Evolutionary conservation across 768 basidiomycete genomes (phyloP).

Genomic region (Suillus fuscotomentosus): DNA sequence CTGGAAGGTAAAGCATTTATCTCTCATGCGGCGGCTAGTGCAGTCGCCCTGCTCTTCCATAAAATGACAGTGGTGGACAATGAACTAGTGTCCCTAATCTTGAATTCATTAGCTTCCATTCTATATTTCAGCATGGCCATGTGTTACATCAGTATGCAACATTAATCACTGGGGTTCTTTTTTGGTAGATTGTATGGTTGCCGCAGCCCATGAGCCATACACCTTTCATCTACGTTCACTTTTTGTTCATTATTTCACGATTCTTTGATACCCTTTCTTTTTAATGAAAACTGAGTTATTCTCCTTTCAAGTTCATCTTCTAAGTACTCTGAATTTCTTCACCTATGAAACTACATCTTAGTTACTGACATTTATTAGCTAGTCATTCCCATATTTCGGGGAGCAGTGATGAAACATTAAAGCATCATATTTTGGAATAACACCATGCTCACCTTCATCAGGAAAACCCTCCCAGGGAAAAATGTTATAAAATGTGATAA

Average conservation of each 20-base stretch:
- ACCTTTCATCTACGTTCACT: neutral
- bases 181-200: neutral
- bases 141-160: neutral
- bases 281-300: neutral
- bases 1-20: neutral
- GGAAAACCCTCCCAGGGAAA: too few relatives aligned
- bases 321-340: neutral
- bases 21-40: neutral
- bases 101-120: neutral
- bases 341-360: neutral
- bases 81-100: neutral
- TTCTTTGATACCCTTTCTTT: neutral
- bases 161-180: neutral
- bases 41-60: neutral
- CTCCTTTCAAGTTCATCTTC: neutral
- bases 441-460: neutral
- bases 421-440: neutral
- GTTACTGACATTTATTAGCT: neutral
- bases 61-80: neutral
- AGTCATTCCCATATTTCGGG: neutral
- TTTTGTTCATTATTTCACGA: neutral
- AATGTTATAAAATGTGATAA: too few relatives aligned
- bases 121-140: neutral
- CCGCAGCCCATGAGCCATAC: neutral
- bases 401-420: neutral